Evolutionary conservation across 306 rosid genomes (phyloP).

Genomic region (Rosa lucieae): DNA sequence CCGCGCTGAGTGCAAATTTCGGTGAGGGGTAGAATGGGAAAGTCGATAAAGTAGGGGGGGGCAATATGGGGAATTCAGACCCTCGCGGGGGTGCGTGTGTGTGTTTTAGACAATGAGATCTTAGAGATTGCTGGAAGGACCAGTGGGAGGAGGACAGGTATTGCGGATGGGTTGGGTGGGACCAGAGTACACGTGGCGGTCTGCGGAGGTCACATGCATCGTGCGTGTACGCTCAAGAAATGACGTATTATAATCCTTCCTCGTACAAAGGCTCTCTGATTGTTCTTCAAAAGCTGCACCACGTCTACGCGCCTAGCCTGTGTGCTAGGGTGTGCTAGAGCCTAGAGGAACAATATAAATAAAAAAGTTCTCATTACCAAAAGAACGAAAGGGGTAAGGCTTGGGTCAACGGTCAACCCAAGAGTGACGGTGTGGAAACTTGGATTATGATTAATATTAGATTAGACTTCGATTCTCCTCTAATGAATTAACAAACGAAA

Average conservation of each 20-base stretch:
- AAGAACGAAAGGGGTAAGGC: too few species aligned
- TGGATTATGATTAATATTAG: too few species aligned
- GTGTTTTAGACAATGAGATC: constrained; percentile 11
- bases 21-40: constrained; percentile 3
- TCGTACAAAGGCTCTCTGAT: constrained; percentile 2
- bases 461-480: too few species aligned
- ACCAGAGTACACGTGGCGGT: constrained; percentile 6
- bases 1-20: constrained; percentile 17
- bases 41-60: not conserved
- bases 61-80: not conserved
- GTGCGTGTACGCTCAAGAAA: constrained; percentile 3
- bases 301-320: not conserved
- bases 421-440: too few species aligned
- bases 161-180: not conserved
- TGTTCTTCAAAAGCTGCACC: not conserved
- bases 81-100: not conserved
- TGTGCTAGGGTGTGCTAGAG: too few species aligned
- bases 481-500: too few species aligned
- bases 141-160: constrained; percentile 18
- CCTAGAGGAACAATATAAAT: too few species aligned
- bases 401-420: too few species aligned
- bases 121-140: not conserved
- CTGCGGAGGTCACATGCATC: constrained; percentile 12
- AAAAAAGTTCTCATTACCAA: too few species aligned
- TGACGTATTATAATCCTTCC: constrained; percentile 2